These are phyloP conservation scores for Opeltia flavorubescens DNA, from an alignment of 495 filamentous ascomycete species.

Conservation along the genomic window DNA sequence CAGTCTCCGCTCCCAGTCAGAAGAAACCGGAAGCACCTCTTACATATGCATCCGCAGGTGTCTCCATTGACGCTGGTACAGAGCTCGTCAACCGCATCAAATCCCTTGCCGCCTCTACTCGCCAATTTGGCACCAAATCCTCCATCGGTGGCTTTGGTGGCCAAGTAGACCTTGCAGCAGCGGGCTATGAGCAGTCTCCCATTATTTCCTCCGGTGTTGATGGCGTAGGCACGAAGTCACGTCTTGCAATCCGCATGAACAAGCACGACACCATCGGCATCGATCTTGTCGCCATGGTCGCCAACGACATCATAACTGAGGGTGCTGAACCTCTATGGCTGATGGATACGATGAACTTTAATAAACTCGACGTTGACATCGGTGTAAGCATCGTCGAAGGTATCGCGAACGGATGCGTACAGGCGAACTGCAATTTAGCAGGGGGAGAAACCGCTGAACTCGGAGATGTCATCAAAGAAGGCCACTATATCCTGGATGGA, in stretches of 20 bases:
- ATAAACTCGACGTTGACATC: constrained; percentile 60
- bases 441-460: constrained; percentile 97
- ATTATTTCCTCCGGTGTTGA: constrained; percentile 84
- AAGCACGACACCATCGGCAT: constrained; percentile 91
- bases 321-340: constrained; percentile 89
- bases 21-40: constrained; percentile 34
- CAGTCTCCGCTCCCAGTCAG: constrained; percentile 23
- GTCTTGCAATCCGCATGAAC: constrained; percentile 74
- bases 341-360: constrained; percentile 90
- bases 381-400: constrained; percentile 75
- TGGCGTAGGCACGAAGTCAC: constrained; percentile 92
- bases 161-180: constrained; percentile 63
- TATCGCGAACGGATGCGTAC: constrained; percentile 68
- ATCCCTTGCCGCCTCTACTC: constrained; percentile 61
- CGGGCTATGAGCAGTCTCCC: constrained; percentile 60
- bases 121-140: constrained; percentile 70
- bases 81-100: constrained; percentile 83
- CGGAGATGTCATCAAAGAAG: constrained; percentile 68
- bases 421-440: constrained; percentile 75
- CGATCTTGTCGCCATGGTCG: constrained; percentile 96
- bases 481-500: constrained; percentile 73
- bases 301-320: constrained; percentile 92
- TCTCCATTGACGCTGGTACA: constrained; percentile 86
- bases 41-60: constrained; percentile 86
- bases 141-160: constrained; percentile 94